Conservation (phyloP, 2,329 filamentous ascomycete species). For the Stagonosporopsis cucurbitacearum region DNA sequence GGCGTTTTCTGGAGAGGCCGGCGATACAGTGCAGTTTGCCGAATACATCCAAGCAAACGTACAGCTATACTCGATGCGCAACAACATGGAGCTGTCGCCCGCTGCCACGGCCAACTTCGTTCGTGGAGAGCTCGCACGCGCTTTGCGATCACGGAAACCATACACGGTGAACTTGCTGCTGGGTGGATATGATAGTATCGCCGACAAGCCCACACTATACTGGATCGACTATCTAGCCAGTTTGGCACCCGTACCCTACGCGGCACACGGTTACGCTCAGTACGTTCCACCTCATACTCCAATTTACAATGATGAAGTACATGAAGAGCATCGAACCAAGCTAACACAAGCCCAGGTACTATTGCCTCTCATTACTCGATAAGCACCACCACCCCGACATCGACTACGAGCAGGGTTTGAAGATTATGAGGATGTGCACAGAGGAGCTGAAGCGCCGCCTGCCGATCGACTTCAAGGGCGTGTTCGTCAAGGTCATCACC, state of each 20-base stretch:
- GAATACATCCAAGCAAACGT: slow-evolving; percentile 99
- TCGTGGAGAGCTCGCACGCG: slow-evolving; percentile 88
- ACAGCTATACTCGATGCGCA: slow-evolving; percentile 98
- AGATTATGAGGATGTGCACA: slow-evolving; percentile 91
- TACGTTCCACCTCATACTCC: slow-evolving; percentile 55
- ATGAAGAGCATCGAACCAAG: background rate
- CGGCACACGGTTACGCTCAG: slow-evolving; percentile 97
- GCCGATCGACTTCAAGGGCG: slow-evolving; percentile 98
- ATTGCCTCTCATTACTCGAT: slow-evolving; percentile 95
- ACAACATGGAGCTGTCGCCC: slow-evolving; percentile 89
- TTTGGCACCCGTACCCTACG: slow-evolving; percentile 87
- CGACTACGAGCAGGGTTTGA: slow-evolving; percentile 83
- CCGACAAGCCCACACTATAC: slow-evolving; percentile 87
- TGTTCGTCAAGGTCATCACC: slow-evolving; percentile 90
- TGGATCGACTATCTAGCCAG: slow-evolving; percentile 98
- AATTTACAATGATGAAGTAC: background rate
- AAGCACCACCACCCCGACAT: slow-evolving; percentile 99
- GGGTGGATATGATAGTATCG: slow-evolving; percentile 91
- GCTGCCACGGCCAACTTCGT: slow-evolving; percentile 91
- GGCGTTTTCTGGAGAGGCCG: slow-evolving; percentile 94
- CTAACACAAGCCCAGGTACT: slow-evolving; percentile 68
- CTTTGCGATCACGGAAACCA: slow-evolving; percentile 87
- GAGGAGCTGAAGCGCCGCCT: slow-evolving; percentile 96
- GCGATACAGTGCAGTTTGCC: slow-evolving; percentile 98
- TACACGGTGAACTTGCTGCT: slow-evolving; percentile 97